Percentiles rank a stretch among this genome's conserved stretches.
phyloP scores from a whole-genome alignment of 2,329 filamentous ascomycete species.

The Conoideocrella luteorostrata region DNA sequence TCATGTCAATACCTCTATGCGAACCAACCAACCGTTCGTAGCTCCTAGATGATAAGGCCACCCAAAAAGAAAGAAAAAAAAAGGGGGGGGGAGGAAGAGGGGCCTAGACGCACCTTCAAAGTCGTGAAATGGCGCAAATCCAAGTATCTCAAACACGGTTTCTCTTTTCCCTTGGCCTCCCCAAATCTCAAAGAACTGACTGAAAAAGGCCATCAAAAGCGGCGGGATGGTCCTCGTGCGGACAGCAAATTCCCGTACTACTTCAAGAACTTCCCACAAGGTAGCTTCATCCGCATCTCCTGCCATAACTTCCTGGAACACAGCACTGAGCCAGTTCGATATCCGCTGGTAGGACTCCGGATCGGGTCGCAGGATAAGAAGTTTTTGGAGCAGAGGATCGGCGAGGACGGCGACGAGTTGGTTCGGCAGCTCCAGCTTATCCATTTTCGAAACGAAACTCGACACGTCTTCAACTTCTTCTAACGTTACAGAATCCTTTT shows the following conservation, averaged over 20 bases:
- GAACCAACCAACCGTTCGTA: not conserved
- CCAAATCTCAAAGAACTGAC: conserved; percentile 53
- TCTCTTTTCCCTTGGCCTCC: conserved; percentile 50
- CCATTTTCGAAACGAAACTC: conserved; percentile 64
- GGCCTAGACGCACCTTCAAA: conserved; percentile 45
- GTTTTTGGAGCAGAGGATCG: conserved; percentile 72
- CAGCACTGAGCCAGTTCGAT: conserved; percentile 52
- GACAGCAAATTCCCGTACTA: conserved; percentile 49
- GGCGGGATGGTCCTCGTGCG: conserved; percentile 48
- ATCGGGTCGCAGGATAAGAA: conserved; percentile 59
- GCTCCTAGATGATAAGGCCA: not conserved
- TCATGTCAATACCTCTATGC: no score
- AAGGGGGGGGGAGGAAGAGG: not conserved
- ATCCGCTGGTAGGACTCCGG: conserved; percentile 45
- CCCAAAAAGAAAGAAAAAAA: not conserved
- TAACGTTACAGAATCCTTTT: conserved; percentile 59
- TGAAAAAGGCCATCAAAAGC: conserved; percentile 43
- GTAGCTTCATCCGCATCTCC: conserved; percentile 43
- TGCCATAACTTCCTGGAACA: conserved; percentile 48
- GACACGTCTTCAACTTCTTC: conserved; percentile 72
- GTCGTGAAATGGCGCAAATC: conserved; percentile 45
- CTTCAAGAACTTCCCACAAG: conserved; percentile 47
- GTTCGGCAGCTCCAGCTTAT: conserved; percentile 74
- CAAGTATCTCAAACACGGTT: conserved; percentile 51
- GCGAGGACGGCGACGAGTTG: conserved; percentile 72